These are phyloP conservation scores for Kazachstania sp. DNA, from an alignment of 1,139 yeast genomes.

Conservation along the genomic window DNA sequence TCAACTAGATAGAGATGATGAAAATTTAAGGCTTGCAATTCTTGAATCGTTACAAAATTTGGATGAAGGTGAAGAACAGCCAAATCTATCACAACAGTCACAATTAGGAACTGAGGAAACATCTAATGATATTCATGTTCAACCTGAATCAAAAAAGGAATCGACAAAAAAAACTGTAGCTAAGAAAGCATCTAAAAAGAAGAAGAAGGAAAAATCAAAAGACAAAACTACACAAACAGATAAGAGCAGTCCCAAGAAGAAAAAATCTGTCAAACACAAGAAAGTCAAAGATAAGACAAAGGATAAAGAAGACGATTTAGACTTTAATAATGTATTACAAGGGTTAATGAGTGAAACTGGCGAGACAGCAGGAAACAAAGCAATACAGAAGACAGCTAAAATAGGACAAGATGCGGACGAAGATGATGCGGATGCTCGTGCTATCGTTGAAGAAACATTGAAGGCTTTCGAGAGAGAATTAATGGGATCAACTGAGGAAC, in stretches of 20 bases:
- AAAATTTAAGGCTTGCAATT: slow-evolving; percentile 28
- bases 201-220: slow-evolving; percentile 14
- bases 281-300: slow-evolving; percentile 4
- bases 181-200: slow-evolving; percentile 14
- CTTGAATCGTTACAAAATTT: slow-evolving; percentile 25
- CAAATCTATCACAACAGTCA: background rate
- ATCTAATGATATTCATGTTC: slow-evolving; percentile 1
- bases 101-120: background rate
- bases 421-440: slow-evolving; percentile 27
- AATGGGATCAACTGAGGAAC: slow-evolving; percentile 9
- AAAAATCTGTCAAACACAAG: slow-evolving; percentile 8
- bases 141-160: slow-evolving; percentile 3
- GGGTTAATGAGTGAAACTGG: slow-evolving; percentile 20
- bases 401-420: background rate
- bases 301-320: slow-evolving; percentile 10
- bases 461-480: slow-evolving; percentile 29
- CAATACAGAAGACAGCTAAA: slow-evolving; percentile 3
- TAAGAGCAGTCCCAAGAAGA: slow-evolving; percentile 8
- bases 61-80: slow-evolving; percentile 7
- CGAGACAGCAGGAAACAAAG: slow-evolving; percentile 5
- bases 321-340: slow-evolving; percentile 28
- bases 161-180: slow-evolving; percentile 3
- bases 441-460: slow-evolving; percentile 28
- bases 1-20: slow-evolving; percentile 30
- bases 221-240: slow-evolving; percentile 9